These are phyloP conservation scores for Neurospora cerealis DNA, from an alignment of 495 filamentous ascomycete genomes.

Conservation along the genomic window DNA sequence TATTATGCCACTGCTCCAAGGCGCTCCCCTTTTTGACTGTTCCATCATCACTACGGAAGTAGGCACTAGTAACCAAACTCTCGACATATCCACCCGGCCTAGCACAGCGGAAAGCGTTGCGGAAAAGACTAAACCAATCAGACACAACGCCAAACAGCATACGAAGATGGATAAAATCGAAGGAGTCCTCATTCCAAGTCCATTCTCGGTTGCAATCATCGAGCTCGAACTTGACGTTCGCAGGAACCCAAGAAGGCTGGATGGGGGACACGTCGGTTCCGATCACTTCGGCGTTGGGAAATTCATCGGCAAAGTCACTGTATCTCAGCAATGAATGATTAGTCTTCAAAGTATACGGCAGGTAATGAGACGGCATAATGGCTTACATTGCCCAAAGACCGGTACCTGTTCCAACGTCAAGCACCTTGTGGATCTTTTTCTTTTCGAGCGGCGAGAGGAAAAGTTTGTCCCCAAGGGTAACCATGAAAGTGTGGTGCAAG, in stretches of 20 bases:
- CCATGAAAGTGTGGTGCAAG: constrained; percentile 17
- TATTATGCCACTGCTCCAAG: background rate
- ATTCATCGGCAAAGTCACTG: constrained; percentile 41
- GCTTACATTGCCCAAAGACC: background rate
- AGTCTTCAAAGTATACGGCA: background rate
- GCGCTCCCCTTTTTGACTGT: background rate
- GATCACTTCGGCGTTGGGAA: constrained; percentile 36
- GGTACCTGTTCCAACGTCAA: constrained; percentile 51
- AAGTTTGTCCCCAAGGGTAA: constrained; percentile 25
- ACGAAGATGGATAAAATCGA: constrained; percentile 51
- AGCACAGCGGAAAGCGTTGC: constrained; percentile 21
- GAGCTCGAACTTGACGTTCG: constrained; percentile 38
- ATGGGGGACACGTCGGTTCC: constrained; percentile 43
- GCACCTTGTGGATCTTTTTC: constrained; percentile 33
- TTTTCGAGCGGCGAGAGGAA: constrained; percentile 42
- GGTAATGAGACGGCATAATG: background rate
- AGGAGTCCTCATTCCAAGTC: constrained; percentile 33
- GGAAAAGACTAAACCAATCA: constrained; percentile 36
- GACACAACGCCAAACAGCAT: constrained; percentile 35
- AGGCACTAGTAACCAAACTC: background rate
- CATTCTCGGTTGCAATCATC: constrained; percentile 39
- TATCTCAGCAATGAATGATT: constrained; percentile 8
- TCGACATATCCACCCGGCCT: constrained; percentile 1
- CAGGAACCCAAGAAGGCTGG: constrained; percentile 29
- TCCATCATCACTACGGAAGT: background rate